Base-by-base conservation (phyloP, 352 stramenopile species). In the Ophiocytium majus region DNA sequence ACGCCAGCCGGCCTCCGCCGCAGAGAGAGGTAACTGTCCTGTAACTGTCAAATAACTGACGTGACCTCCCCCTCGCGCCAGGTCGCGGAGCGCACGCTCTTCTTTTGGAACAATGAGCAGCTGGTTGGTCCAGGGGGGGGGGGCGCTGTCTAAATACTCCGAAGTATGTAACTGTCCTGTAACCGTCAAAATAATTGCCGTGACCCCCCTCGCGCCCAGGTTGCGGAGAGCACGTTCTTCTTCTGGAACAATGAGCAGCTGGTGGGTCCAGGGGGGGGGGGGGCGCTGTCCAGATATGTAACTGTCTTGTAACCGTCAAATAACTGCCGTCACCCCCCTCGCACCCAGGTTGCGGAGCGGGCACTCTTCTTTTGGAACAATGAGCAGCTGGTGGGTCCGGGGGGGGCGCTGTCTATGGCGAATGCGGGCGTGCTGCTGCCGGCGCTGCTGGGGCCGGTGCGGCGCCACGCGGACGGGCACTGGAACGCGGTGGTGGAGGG, bases 361-460 rank as follows among this genome's bases (percentile, higher is more conserved):
- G 95, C 96, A 23, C 91, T 99, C 0, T 99, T 98, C 88, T 91
- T 99, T 28, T 99, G 97, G 97, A 99, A 99, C 90, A 99, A 98
- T 85, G 96, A 98, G 84, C 95, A 98, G 85, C 92, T 99, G 64
- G 95, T 98, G 34, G 97, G 97, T 83, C 97, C 95, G 63, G 64
- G 35, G 31, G 96, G 95, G 10, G 98, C 95, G 50, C 91, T 98
- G 28, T 97, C 93, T 63, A 93, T 96, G 83, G 91, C 98, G 84
- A 95, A 98, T 89, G 94, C 95, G 33, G 90, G 94, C 76, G 91
- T 95, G 76, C 95, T 99, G 33, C 90, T 99, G 34, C 96, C 96
- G 0, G 93, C 98, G 32, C 97, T 99, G 89, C 98, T 98, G 85
- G 92, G 92, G 31, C 90, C 92, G 31, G 91, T 97, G n/a, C 92